phyloP scores from a whole-genome alignment of 331 rosid genomes.

The Pyracantha coccinea region DNA sequence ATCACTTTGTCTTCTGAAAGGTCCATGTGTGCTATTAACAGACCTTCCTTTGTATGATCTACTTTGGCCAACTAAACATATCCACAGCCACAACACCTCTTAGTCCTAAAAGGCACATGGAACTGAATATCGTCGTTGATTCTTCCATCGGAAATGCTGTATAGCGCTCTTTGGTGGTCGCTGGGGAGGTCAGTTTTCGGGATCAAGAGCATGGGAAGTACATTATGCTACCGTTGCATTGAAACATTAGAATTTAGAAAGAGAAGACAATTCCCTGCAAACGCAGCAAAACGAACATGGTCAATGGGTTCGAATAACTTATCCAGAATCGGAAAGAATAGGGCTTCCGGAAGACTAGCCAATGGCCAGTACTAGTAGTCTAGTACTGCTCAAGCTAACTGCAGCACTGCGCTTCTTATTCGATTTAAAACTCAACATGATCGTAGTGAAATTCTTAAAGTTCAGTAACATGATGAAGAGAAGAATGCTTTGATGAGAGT shows the following conservation, averaged over 20 bases:
- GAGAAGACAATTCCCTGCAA: neutral
- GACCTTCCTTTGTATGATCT: too few relatives aligned
- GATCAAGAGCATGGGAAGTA: neutral
- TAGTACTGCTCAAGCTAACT: too few relatives aligned
- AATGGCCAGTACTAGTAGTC: too few relatives aligned
- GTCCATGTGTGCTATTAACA: too few relatives aligned
- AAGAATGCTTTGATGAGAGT: too few relatives aligned
- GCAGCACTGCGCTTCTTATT: neutral
- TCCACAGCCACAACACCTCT: neutral
- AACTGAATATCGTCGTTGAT: neutral
- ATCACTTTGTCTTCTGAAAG: too few relatives aligned
- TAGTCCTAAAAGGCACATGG: neutral
- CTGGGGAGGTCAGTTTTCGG: neutral
- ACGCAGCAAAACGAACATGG: neutral
- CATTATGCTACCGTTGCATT: neutral
- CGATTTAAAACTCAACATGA: too few relatives aligned
- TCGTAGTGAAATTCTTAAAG: too few relatives aligned
- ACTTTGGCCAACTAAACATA: neutral
- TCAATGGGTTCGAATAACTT: neutral
- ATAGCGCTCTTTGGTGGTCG: neutral
- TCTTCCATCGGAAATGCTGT: neutral
- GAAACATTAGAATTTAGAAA: neutral
- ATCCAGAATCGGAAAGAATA: neutral
- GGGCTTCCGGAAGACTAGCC: too few relatives aligned
- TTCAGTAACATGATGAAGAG: too few relatives aligned